phyloP scores from a whole-genome alignment of 441 rosid genomes.

The Cnidoscolus chayamansa region DNA sequence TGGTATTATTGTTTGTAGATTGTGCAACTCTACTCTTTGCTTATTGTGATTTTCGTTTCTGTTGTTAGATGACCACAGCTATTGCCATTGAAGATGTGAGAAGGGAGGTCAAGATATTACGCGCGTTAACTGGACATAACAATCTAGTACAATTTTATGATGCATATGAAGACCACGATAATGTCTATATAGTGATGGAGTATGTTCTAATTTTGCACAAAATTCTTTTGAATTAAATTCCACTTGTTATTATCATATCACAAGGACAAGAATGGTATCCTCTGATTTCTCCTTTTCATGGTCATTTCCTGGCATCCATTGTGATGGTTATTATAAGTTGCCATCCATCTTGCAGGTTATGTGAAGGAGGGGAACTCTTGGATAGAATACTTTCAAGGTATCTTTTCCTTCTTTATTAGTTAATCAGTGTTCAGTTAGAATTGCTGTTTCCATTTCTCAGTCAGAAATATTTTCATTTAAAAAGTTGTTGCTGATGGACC shows the following conservation, averaged over 20 bases:
- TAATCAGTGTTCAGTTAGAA: background rate
- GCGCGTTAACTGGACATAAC: conserved; percentile 84
- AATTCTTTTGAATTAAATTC: background rate
- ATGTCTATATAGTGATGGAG: conserved; percentile 96
- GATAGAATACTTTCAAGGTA: conserved; percentile 98
- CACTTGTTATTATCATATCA: background rate
- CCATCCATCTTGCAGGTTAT: conserved; percentile 52
- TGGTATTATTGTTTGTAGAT: background rate
- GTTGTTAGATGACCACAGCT: conserved; percentile 85
- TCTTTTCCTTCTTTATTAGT: background rate
- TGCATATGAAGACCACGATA: conserved; percentile 83
- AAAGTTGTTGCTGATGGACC: conserved; percentile 4
- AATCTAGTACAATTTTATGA: conserved; percentile 81
- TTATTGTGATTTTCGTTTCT: conserved; percentile 20
- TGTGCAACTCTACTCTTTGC: background rate
- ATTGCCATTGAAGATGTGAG: conserved; percentile 97
- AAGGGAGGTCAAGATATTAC: conserved; percentile 89
- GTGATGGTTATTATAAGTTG: background rate
- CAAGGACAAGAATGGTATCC: background rate
- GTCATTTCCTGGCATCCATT: conserved; percentile 2
- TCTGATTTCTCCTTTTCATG: conserved; percentile 1
- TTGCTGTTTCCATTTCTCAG: background rate
- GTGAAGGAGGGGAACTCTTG: conserved; percentile 98
- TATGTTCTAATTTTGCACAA: conserved; percentile 38
- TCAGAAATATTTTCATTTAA: background rate